These are phyloP conservation scores for Prunus davidiana DNA, from an alignment of 306 rosid genomes.

Conservation along the genomic window DNA sequence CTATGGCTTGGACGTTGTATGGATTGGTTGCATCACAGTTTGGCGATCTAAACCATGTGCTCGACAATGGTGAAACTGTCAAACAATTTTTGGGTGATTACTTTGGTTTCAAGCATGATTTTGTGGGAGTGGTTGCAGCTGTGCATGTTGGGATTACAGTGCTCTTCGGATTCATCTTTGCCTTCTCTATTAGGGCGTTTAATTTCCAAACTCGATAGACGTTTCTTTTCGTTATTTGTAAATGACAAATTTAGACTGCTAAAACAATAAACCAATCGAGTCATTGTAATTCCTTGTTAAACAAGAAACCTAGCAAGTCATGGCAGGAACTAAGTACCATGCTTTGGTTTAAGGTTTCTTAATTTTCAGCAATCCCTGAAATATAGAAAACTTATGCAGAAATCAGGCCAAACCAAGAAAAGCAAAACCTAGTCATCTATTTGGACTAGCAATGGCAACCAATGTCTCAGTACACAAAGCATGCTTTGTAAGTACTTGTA, in stretches of 20 bases:
- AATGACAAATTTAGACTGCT: neutral
- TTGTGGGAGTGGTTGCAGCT: slow-evolving; percentile 33
- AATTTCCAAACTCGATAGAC: slow-evolving; percentile 43
- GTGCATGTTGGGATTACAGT: slow-evolving; percentile 22
- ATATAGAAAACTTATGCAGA: neutral
- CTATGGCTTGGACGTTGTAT: slow-evolving; percentile 65
- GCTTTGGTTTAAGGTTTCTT: neutral
- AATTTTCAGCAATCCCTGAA: neutral
- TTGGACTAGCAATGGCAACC: no score
- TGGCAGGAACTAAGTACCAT: neutral
- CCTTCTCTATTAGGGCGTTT: slow-evolving; percentile 29
- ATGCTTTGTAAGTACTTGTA: neutral
- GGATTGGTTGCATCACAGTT: slow-evolving; percentile 61
- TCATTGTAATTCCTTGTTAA: neutral
- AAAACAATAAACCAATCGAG: neutral
- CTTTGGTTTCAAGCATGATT: slow-evolving; percentile 39
- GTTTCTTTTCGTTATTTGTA: neutral
- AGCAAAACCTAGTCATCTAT: neutral
- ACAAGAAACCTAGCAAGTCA: neutral
- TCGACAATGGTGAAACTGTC: slow-evolving; percentile 24
- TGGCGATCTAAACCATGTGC: slow-evolving; percentile 22
- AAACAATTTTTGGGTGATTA: slow-evolving; percentile 17
- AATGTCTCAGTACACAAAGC: no score
- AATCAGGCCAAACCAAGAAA: neutral
- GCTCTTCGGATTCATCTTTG: slow-evolving; percentile 36